Base-by-base conservation (phyloP, 805 yeast genomes). In the Pichia ethanolica region DNA sequence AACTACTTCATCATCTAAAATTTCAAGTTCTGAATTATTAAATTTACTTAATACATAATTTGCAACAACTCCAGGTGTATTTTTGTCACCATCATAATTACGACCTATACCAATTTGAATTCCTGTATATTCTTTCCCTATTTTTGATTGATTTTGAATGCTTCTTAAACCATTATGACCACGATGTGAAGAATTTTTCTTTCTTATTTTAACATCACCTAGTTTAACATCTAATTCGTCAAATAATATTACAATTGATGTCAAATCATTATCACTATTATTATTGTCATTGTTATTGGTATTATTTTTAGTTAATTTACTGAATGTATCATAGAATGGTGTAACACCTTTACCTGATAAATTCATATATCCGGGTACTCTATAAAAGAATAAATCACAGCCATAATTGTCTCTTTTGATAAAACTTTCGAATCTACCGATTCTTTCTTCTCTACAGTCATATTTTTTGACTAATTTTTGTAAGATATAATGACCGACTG, bases 151-250 rank as follows among this genome's bases (percentile, higher is more conserved):
- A 7, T 63, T 55, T 41, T 74, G 75, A 4, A 90, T 74, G 39
- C 84, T 78, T 53, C 75, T 74, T 30, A 90, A 70, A 0, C 97
- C 97, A 60, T 88, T 89, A 59, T 90, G 98, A 0, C 96, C 97
- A 42, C 93, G 71, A 13, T 81, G 73, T 40, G 87, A 77, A 0
- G 83, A 71, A 1, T 79, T 76, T 12, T 80, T 82, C 14, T 68
- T 70, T 43, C 91, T 71, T 1, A 84, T 62, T 57, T 84, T 84
- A 25, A 81, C 69, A 47, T 78, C 76, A 0, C 97, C 97, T 4
- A 82, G 55, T 0, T 75, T 77, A 12, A 82, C 61, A 51, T 81
- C 83, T 42, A 89, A 62, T 56, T 90, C 97, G 62, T 90, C 97
- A 61, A 87, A 95, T 1, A 89, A 58, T 0, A 89, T 75, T 1